Evolutionary conservation across 2,329 filamentous ascomycete species (phyloP).

Genomic region (Leptographium flavum): DNA sequence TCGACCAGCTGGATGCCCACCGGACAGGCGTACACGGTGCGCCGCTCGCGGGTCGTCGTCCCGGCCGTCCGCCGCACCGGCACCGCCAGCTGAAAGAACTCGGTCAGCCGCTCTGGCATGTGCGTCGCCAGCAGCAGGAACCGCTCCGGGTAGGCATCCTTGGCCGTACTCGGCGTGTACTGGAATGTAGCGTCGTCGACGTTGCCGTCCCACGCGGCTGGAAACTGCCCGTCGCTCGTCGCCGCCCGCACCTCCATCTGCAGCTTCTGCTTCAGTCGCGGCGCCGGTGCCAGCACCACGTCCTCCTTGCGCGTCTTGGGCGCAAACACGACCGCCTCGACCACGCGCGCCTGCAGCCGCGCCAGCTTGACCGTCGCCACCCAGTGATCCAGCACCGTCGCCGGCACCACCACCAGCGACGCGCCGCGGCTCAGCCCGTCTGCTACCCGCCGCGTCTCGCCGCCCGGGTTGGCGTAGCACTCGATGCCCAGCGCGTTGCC

Average conservation of each 20-base stretch:
- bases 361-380: conserved; percentile 9
- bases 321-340: conserved; percentile 12
- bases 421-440: conserved; percentile 10
- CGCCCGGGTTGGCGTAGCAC: conserved; percentile 13
- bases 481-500: conserved; percentile 12
- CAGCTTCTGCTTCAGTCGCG: conserved; percentile 11
- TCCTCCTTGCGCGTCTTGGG: conserved; percentile 10
- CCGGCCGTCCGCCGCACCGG: conserved; percentile 6
- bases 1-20: conserved; percentile 14
- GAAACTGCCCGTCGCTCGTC: conserved; percentile 7
- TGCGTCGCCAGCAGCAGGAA: conserved; percentile 13
- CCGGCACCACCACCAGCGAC: conserved; percentile 11
- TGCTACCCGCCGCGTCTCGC: conserved; percentile 11
- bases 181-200: conserved; percentile 3
- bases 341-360: conserved; percentile 8
- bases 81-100: conserved; percentile 11
- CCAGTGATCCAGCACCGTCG: conserved; percentile 13
- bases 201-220: conserved; percentile 6
- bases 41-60: conserved; percentile 5
- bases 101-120: conserved; percentile 8
- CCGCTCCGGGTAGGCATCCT: conserved; percentile 12
- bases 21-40: conserved; percentile 12
- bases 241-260: conserved; percentile 7
- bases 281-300: conserved; percentile 7
- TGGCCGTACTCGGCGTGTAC: conserved; percentile 8